A percentile compares a stretch with the other conserved stretches of the same genome.
Conservation (phyloP, 306 rosid species). For the Hippophae gyantsensis region DNA sequence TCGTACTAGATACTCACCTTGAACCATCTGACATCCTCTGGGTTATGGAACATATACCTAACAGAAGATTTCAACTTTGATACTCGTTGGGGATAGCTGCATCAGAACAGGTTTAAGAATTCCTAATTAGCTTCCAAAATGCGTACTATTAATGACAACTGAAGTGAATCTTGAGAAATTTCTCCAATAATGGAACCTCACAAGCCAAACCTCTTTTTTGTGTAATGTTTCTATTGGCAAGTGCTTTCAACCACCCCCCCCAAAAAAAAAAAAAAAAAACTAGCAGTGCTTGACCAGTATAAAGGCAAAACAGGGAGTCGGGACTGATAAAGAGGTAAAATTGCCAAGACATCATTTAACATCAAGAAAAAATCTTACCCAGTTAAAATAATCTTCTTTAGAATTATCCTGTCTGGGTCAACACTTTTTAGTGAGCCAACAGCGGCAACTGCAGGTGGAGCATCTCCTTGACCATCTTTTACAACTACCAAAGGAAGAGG, state of each 20-base stretch:
- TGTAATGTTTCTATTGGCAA: no score
- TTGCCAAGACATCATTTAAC: background rate
- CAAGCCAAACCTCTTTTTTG: no score
- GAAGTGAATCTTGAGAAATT: no score
- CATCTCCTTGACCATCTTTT: constrained; percentile 42
- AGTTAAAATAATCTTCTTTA: constrained; percentile 79
- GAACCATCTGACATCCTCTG: constrained; percentile 96
- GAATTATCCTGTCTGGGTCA: constrained; percentile 74
- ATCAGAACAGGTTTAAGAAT: constrained; percentile 8
- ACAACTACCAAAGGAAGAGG: constrained; percentile 71
- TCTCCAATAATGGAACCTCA: no score
- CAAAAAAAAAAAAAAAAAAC: no score
- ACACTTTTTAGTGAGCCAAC: constrained; percentile 74
- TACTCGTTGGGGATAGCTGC: constrained; percentile 95
- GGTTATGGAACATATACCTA: constrained; percentile 78
- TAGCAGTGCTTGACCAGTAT: no score
- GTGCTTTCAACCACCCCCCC: no score
- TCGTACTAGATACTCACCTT: constrained; percentile 42
- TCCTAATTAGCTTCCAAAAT: background rate
- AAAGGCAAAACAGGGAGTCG: no score
- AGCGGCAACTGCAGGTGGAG: constrained; percentile 54
- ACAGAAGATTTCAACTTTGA: constrained; percentile 80
- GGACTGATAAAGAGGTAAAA: background rate
- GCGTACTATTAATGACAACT: no score
- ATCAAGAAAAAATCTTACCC: constrained; percentile 42